Evolutionary conservation across 169 alveolate species (phyloP).

Genomic region (Plasmodium sp.): DNA sequence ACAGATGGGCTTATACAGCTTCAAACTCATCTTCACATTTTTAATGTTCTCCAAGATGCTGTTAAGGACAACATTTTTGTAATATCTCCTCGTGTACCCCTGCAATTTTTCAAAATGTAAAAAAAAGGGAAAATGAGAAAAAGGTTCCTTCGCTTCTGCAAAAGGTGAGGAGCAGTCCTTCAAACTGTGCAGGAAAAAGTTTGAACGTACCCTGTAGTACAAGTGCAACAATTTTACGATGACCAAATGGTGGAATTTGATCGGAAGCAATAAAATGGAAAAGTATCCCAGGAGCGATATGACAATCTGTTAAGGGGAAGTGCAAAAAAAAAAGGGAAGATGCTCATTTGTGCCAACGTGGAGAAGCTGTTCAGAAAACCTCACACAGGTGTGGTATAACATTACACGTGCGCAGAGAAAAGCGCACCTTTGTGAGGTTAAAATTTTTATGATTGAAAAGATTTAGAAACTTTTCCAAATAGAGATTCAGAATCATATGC

Average conservation of each 20-base stretch:
- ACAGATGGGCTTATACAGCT: conserved; percentile 60
- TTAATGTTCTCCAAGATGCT: conserved; percentile 65
- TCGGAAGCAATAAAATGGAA: conserved; percentile 51
- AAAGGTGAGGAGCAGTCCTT: neutral
- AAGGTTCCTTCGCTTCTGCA: neutral
- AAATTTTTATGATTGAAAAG: conserved; percentile 68
- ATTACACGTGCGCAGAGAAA: neutral
- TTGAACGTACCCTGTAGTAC: conserved; percentile 45
- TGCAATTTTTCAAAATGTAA: neutral
- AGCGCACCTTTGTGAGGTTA: conserved; percentile 52
- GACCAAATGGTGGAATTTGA: conserved; percentile 66
- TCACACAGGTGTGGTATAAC: neutral
- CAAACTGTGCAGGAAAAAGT: neutral
- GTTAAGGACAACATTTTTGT: conserved; percentile 44
- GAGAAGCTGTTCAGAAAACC: neutral
- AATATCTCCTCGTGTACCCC: conserved; percentile 69
- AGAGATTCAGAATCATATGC: conserved; percentile 60
- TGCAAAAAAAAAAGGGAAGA: neutral
- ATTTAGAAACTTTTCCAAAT: conserved; percentile 52
- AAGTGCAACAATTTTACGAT: conserved; percentile 47
- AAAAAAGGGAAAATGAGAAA: neutral
- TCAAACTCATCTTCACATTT: conserved; percentile 36
- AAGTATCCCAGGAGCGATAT: conserved; percentile 36
- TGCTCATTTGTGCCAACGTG: neutral
- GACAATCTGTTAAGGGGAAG: conserved; percentile 35